Conservation (phyloP, 371 early-diverging fungal genomes). For the Haplosporangium sp. region DNA sequence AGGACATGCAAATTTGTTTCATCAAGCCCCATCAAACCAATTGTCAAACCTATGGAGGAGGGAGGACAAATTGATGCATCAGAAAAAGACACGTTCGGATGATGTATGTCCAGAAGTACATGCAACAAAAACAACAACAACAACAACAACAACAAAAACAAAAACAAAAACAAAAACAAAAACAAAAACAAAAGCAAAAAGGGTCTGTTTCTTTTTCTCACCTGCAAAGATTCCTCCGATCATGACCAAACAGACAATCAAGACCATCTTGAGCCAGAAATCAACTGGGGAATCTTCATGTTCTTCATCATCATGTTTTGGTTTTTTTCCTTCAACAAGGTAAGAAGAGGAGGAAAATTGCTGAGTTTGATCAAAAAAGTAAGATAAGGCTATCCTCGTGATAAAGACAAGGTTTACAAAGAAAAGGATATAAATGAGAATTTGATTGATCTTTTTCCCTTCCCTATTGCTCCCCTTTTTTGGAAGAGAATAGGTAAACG, state of each 20-base stretch:
- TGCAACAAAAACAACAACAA: no score
- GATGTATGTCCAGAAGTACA: no score
- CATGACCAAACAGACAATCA: conserved; percentile 48
- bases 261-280: conserved; percentile 60
- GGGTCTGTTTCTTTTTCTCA: neutral
- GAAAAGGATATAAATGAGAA: conserved; percentile 47
- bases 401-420: conserved; percentile 41
- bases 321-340: neutral
- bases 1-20: conserved; percentile 76
- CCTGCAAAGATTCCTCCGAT: conserved; percentile 55
- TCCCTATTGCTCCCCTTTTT: neutral
- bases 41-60: conserved; percentile 73
- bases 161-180: no score
- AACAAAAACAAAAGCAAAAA: no score
- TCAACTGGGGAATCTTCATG: conserved; percentile 31
- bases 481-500: neutral
- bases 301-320: conserved; percentile 5
- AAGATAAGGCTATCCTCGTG: conserved; percentile 22
- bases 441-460: conserved; percentile 10
- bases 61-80: neutral
- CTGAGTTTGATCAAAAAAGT: conserved; percentile 8
- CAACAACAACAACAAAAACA: no score
- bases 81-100: neutral
- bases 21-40: conserved; percentile 86
- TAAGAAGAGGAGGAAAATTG: neutral